Evolutionary conservation across 1,284 basidiomycete species (phyloP).

Genomic region (Leccinum huronense): DNA sequence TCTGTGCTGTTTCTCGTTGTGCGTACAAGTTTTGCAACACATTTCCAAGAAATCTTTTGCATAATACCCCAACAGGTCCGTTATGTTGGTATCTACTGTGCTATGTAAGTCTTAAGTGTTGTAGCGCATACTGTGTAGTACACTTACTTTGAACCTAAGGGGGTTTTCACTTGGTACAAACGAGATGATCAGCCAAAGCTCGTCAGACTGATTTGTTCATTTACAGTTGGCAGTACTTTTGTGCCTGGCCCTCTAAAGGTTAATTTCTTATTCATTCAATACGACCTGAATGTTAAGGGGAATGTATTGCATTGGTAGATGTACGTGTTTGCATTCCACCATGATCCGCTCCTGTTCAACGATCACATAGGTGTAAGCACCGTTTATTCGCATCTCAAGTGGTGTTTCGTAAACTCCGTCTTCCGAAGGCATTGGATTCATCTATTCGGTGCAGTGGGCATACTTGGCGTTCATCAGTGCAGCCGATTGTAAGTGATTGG

Average conservation of each 20-base stretch:
- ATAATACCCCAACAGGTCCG: background rate
- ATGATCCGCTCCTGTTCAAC: background rate
- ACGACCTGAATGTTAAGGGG: background rate
- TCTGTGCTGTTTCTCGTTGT: background rate
- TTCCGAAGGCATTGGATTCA: background rate
- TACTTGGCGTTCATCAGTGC: background rate
- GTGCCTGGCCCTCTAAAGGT: background rate
- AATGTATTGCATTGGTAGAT: background rate
- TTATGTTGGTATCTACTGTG: background rate
- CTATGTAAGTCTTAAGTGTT: background rate
- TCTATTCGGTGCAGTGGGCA: background rate
- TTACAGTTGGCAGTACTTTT: background rate
- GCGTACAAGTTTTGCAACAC: background rate
- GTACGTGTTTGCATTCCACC: background rate
- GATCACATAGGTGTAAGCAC: background rate
- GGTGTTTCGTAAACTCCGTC: background rate
- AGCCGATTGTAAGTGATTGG: background rate
- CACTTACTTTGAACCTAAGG: background rate
- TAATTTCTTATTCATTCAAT: background rate
- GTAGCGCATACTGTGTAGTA: background rate
- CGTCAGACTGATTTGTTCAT: background rate
- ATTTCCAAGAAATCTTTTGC: background rate
- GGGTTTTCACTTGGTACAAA: background rate
- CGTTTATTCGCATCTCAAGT: background rate
- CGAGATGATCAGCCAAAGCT: background rate